These are phyloP conservation scores for Plasmodium reichenowi DNA, from an alignment of 169 alveolate species.

Conservation along the genomic window DNA sequence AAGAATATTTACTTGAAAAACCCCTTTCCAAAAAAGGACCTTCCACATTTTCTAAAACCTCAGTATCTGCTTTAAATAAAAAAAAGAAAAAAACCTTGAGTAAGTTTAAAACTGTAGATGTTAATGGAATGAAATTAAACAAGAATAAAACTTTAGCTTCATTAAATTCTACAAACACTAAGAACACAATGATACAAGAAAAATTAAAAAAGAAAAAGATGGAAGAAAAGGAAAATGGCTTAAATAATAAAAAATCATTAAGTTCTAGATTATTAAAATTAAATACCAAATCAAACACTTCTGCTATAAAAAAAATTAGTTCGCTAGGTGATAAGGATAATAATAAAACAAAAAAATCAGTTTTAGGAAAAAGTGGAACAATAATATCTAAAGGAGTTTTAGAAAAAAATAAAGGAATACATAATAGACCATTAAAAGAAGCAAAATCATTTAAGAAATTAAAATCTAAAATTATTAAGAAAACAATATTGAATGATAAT, in stretches of 20 bases:
- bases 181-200: slow-evolving; percentile 23
- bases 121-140: slow-evolving; percentile 14
- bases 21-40: slow-evolving; percentile 21
- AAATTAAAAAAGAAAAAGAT: slow-evolving; percentile 7
- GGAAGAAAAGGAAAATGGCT: background rate
- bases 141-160: slow-evolving; percentile 17
- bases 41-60: slow-evolving; percentile 22
- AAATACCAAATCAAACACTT: slow-evolving; percentile 15
- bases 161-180: slow-evolving; percentile 52
- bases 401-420: slow-evolving; percentile 14
- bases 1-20: slow-evolving; percentile 16
- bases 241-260: background rate
- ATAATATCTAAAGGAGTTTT: slow-evolving; percentile 11
- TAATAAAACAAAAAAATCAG: slow-evolving; percentile 9
- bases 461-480: slow-evolving; percentile 43
- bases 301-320: background rate
- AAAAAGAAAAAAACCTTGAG: slow-evolving; percentile 21
- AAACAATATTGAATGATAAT: slow-evolving; percentile 33
- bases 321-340: slow-evolving; percentile 10
- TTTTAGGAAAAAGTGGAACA: slow-evolving; percentile 14
- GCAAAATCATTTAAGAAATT: slow-evolving; percentile 48
- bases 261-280: slow-evolving; percentile 23
- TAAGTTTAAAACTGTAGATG: slow-evolving; percentile 50
- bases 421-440: slow-evolving; percentile 26
- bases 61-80: slow-evolving; percentile 25